These are phyloP conservation scores for Mycena indigotica DNA, from an alignment of 768 basidiomycete genomes.

Conservation along the genomic window DNA sequence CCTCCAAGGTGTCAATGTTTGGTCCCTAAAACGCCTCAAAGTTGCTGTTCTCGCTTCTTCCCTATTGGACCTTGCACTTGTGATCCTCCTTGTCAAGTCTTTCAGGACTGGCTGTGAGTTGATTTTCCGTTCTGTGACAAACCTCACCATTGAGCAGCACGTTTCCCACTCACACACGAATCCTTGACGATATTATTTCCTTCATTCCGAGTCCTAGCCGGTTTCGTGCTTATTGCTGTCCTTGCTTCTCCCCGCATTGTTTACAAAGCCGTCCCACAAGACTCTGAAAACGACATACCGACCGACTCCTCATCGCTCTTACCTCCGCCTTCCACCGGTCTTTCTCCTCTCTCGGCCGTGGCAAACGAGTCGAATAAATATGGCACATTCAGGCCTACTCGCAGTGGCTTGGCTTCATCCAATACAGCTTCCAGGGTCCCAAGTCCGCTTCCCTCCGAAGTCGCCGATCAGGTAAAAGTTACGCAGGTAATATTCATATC, in stretches of 20 bases:
- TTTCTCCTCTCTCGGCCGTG: conserved; percentile 46
- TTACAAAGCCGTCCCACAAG: conserved; percentile 55
- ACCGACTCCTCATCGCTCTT: conserved; percentile 59
- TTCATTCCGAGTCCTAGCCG: conserved; percentile 63
- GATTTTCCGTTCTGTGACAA: conserved; percentile 12
- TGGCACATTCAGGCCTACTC: conserved; percentile 66
- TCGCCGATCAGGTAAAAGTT: conserved; percentile 43
- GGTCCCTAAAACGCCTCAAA: conserved; percentile 63
- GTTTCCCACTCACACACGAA: conserved; percentile 34
- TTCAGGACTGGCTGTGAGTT: conserved; percentile 37
- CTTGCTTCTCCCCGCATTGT: conserved; percentile 65
- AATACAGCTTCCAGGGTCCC: conserved; percentile 57
- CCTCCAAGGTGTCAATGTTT: conserved; percentile 66
- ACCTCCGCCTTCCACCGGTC: conserved; percentile 55
- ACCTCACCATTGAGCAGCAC: conserved; percentile 36
- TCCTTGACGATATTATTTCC: conserved; percentile 43
- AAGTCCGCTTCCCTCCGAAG: conserved; percentile 47
- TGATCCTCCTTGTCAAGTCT: conserved; percentile 52
- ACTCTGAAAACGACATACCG: conserved; percentile 42
- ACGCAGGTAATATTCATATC: too few relatives aligned
- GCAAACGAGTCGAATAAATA: conserved; percentile 59
- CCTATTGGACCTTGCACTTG: conserved; percentile 60
- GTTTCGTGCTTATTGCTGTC: conserved; percentile 59
- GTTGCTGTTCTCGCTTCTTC: conserved; percentile 55
- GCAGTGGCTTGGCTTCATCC: conserved; percentile 53